Evolutionary conservation across 352 stramenopile genomes (phyloP).

Genomic region (Phytophthora boehmeriae): DNA sequence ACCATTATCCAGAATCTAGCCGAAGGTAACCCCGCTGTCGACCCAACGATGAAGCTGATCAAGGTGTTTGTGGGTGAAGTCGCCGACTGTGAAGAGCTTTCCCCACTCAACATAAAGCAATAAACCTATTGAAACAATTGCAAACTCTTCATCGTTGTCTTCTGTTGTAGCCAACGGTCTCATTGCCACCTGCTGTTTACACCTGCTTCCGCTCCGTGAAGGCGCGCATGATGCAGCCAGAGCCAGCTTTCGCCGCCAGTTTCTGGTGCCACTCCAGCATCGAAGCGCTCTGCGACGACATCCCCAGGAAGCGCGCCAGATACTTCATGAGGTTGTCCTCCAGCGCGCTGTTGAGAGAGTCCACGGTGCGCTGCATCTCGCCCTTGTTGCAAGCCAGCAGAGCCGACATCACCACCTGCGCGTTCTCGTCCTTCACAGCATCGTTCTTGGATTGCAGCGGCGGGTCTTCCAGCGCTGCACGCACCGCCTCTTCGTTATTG

Average conservation of each 20-base stretch:
- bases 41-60: constrained; percentile 55
- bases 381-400: constrained; percentile 87
- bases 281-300: constrained; percentile 75
- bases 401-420: constrained; percentile 76
- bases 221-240: constrained; percentile 87
- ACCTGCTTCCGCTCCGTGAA: constrained; percentile 90
- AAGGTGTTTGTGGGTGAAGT: constrained; percentile 43
- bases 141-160: constrained; percentile 20
- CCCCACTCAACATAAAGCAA: constrained; percentile 4
- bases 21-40: constrained; percentile 27
- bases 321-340: constrained; percentile 92
- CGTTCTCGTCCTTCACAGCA: constrained; percentile 73
- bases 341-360: constrained; percentile 65
- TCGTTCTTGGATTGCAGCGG: constrained; percentile 70
- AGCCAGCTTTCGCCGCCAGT: constrained; percentile 82
- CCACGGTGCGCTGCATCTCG: constrained; percentile 84
- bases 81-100: constrained; percentile 8
- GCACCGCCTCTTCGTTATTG: constrained; percentile 84
- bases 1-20: constrained; percentile 71
- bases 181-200: constrained; percentile 30
- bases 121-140: constrained; percentile 16
- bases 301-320: constrained; percentile 78
- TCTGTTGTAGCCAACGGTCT: constrained; percentile 8
- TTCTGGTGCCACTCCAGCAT: constrained; percentile 92
- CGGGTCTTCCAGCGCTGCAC: constrained; percentile 72